Base-by-base conservation (phyloP, 306 rosid species). In the Dicorynia guianensis region DNA sequence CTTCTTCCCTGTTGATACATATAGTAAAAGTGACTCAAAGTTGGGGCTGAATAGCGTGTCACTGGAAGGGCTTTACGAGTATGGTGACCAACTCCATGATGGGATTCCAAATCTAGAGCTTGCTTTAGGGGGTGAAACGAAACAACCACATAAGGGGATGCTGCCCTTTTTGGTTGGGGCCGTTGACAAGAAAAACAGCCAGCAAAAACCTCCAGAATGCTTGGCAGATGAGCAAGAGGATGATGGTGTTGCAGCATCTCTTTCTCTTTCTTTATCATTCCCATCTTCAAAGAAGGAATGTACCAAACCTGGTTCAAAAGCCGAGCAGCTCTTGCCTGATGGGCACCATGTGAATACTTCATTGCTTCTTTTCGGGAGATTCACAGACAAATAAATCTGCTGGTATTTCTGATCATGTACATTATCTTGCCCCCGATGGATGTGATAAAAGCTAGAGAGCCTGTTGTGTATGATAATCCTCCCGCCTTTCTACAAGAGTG, bases 201-300 rank as follows among this genome's bases (percentile, higher is more conserved):
- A 52, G 59, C 90, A 79, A 18, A 84, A 80, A 85, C 69, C 63
- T n/a, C 78, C 76, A 33, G 93, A 86, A 38, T 57, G 67, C 66
- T 40, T 50, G 71, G 73, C 53, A 12, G 81, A 72, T 48, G 90
- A 59, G 64, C 77, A 68, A 55, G 90, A 83, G 54, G 93, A 86
- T 33, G 98, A 88, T 4, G 75, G 56, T 50, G 89, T 72, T 33
- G 88, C 97, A 19, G 89, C 97, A 20, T 90, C 98, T 39, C 96
- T 94, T 72, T 85, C 96, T 30, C 85, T 94, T 34, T 94, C 98
- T 43, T 81, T 94, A n/a, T 84, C 97, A 11, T 92, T 94, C 75
- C 96, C 98, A 8, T 88, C 94, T 67, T 86, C 96, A 5, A 88
- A 87, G 80, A 84, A 85, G 78, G 96, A 88, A 75, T 46, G 75